Evolutionary conservation across 1,139 yeast species (phyloP).

Genomic region (Suhomyces panamericanus): DNA sequence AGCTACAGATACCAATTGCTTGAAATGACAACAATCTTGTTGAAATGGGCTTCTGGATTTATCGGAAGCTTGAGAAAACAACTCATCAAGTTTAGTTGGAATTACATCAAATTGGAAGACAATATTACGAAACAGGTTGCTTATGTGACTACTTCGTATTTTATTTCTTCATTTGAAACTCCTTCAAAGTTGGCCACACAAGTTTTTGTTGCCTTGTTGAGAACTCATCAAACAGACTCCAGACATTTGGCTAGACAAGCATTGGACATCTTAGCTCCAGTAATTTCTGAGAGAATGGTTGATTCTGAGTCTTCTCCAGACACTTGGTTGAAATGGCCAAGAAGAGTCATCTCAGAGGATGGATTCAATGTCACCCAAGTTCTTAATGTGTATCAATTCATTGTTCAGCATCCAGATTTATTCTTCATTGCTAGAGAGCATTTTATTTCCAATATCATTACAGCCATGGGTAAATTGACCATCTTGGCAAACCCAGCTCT

Average conservation of each 20-base stretch:
- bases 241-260: constrained; percentile 84
- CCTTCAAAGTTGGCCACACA: constrained; percentile 88
- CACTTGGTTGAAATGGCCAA: constrained; percentile 94
- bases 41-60: constrained; percentile 64
- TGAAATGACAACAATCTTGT: constrained; percentile 76
- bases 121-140: constrained; percentile 90
- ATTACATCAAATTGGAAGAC: constrained; percentile 86
- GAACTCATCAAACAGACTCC: constrained; percentile 86
- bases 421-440: constrained; percentile 88
- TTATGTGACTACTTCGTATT: constrained; percentile 82
- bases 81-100: constrained; percentile 93
- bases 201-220: constrained; percentile 83
- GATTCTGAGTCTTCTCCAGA: constrained; percentile 52
- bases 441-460: constrained; percentile 81
- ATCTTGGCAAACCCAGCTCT: constrained; percentile 75
- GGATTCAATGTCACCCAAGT: constrained; percentile 82
- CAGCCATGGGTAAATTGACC: constrained; percentile 94
- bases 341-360: constrained; percentile 88
- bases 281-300: constrained; percentile 68
- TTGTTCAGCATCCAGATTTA: constrained; percentile 81
- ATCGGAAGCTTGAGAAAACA: constrained; percentile 76
- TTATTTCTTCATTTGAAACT: constrained; percentile 85
- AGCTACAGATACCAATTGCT: constrained; percentile 73
- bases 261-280: constrained; percentile 86
- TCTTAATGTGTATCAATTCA: constrained; percentile 84